phyloP scores from a whole-genome alignment of 208 protist genomes.

The Trypanosoma scelopori region DNA sequence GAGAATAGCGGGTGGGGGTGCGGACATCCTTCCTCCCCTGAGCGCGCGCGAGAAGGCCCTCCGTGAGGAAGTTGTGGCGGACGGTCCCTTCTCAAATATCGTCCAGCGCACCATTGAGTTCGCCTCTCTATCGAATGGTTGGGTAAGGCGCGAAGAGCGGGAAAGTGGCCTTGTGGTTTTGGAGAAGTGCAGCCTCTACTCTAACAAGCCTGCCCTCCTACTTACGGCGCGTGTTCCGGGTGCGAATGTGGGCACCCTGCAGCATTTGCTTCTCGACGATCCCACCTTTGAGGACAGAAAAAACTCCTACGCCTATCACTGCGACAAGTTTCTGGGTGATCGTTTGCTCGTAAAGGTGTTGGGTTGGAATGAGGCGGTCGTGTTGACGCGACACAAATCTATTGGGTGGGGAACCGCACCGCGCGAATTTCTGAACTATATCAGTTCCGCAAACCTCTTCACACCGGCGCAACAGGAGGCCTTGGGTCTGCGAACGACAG shows the following conservation, averaged over 20 bases:
- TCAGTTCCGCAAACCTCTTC: constrained; percentile 40
- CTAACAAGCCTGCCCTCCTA: constrained; percentile 29
- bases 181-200: constrained; percentile 15
- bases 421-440: constrained; percentile 31
- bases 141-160: constrained; percentile 7
- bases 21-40: not conserved
- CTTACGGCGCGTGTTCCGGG: constrained; percentile 42
- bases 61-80: constrained; percentile 7
- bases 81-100: constrained; percentile 22
- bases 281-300: constrained; percentile 32
- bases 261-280: constrained; percentile 49
- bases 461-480: constrained; percentile 41
- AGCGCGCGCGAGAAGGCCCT: constrained; percentile 11
- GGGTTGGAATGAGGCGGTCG: constrained; percentile 35
- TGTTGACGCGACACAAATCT: constrained; percentile 34
- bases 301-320: constrained; percentile 34
- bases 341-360: constrained; percentile 32
- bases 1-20: not conserved
- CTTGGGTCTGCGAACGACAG: constrained; percentile 31
- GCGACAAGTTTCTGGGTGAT: constrained; percentile 24
- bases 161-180: constrained; percentile 9
- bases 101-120: constrained; percentile 11
- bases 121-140: constrained; percentile 8
- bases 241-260: constrained; percentile 45
- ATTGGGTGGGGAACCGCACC: constrained; percentile 29